These are phyloP conservation scores for Thelonectria blattea DNA, from an alignment of 2,329 filamentous ascomycete species.

Conservation along the genomic window DNA sequence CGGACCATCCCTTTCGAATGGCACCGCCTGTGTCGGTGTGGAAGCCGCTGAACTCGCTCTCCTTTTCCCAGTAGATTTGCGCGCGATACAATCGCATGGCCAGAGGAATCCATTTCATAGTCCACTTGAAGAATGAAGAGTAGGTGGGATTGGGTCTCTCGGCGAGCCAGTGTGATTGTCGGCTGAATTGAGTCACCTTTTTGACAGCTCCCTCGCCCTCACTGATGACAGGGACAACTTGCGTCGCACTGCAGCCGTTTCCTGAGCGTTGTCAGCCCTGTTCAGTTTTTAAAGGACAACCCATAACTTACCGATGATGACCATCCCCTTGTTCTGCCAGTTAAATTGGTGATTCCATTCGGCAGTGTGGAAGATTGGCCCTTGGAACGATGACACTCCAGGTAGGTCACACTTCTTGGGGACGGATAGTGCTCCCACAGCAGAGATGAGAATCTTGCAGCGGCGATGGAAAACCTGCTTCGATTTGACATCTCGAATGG, in stretches of 20 bases:
- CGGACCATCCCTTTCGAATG: conserved; percentile 26
- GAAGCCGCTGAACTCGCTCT: conserved; percentile 35
- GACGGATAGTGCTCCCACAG: conserved; percentile 33
- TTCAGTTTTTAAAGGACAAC: no score
- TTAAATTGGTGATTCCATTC: conserved; percentile 38
- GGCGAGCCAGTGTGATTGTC: conserved; percentile 55
- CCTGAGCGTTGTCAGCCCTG: conserved; percentile 5
- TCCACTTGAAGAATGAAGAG: conserved; percentile 31
- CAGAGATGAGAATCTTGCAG: conserved; percentile 33
- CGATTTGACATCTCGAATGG: conserved; percentile 22
- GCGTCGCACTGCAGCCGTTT: conserved; percentile 39
- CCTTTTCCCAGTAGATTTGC: conserved; percentile 29
- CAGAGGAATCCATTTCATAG: conserved; percentile 34
- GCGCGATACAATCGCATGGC: conserved; percentile 31
- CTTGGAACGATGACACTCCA: conserved; percentile 28
- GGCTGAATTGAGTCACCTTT: conserved; percentile 54
- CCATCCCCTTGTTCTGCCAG: conserved; percentile 31
- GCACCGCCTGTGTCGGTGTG: conserved; percentile 18
- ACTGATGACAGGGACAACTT: conserved; percentile 35
- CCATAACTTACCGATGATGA: conserved; percentile 29
- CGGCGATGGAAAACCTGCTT: conserved; percentile 1
- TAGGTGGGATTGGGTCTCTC: conserved; percentile 34
- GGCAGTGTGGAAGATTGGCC: conserved; percentile 34
- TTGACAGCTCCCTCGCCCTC: conserved; percentile 37
- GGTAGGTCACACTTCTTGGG: conserved; percentile 33